Evolutionary conservation across 2,329 filamentous ascomycete species (phyloP).

Genomic region (Corinectria fuckeliana): DNA sequence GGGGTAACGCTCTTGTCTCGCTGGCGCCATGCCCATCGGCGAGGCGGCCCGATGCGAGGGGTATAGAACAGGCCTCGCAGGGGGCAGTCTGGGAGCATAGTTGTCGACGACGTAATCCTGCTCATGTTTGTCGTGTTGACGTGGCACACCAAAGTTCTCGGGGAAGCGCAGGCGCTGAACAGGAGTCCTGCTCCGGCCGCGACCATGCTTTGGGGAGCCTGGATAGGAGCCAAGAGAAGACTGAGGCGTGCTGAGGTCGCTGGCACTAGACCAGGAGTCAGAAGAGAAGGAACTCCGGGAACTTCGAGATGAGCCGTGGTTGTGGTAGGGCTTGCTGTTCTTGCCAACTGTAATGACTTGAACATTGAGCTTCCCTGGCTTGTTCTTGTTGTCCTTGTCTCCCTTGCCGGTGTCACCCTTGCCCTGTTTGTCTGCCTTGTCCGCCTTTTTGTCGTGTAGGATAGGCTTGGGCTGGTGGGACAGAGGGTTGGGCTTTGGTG

Average conservation of each 20-base stretch:
- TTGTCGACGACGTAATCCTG: background rate
- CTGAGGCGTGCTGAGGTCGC: constrained; percentile 24
- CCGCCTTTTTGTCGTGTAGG: background rate
- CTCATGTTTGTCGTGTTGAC: background rate
- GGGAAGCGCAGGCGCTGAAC: constrained; percentile 17
- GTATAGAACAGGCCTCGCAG: background rate
- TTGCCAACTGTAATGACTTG: background rate
- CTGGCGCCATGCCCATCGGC: background rate
- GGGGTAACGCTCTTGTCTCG: constrained; percentile 9
- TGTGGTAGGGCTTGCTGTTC: background rate
- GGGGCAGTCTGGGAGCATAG: background rate
- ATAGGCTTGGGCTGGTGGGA: background rate
- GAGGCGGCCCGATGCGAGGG: background rate
- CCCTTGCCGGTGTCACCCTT: background rate
- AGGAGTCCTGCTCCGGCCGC: constrained; percentile 18
- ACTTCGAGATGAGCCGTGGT: constrained; percentile 5
- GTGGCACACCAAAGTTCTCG: constrained; percentile 22
- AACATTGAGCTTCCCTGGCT: background rate
- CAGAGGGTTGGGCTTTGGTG: background rate
- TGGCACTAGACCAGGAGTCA: constrained; percentile 5
- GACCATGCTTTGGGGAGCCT: constrained; percentile 10
- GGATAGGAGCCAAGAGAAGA: constrained; percentile 28
- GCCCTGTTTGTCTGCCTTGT: background rate
- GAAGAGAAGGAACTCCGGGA: constrained; percentile 27
- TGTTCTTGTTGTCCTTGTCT: background rate